Percentiles rank a stretch among this genome's conserved stretches.
Evolutionary conservation across 2,329 filamentous ascomycete species (phyloP).

Genomic region (Fusarium sp.): DNA sequence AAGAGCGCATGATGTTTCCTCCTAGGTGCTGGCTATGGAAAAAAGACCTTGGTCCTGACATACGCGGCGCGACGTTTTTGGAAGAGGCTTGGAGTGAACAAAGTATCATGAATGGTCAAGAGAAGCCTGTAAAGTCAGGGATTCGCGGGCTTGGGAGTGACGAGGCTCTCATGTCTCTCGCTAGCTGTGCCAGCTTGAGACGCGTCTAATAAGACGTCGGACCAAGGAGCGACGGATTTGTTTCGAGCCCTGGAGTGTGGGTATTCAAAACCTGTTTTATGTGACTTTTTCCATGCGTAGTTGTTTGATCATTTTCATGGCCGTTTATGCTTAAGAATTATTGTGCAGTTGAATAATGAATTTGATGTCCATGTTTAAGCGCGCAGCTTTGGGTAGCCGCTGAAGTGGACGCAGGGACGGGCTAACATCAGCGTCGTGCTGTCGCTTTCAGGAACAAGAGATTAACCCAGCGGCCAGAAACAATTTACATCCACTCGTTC

Average conservation of each 20-base stretch:
- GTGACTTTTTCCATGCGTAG: conserved; percentile 17
- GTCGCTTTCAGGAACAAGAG: conserved; percentile 11
- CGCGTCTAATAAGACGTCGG: conserved; percentile 30
- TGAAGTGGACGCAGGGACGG: conserved; percentile 8
- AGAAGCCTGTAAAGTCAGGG: conserved; percentile 2
- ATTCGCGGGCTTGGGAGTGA: conserved; percentile 3
- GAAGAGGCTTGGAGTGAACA: conserved; percentile 15
- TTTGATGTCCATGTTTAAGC: conserved; percentile 21
- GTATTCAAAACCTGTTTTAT: conserved; percentile 21
- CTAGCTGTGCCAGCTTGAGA: conserved; percentile 29
- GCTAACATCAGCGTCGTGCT: conserved; percentile 25
- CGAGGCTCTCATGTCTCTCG: conserved; percentile 35
- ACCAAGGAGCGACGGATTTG: conserved; percentile 21
- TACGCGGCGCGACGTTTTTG: conserved; percentile 20
- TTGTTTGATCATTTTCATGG: conserved; percentile 5
- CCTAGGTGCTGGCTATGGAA: background rate
- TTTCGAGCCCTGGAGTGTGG: conserved; percentile 35
- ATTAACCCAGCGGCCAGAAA: conserved; percentile 7
- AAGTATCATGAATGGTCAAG: conserved; percentile 4
- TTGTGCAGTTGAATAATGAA: conserved; percentile 11
- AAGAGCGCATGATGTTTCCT: conserved; percentile 1
- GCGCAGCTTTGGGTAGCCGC: conserved; percentile 14
- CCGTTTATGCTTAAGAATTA: conserved; percentile 21
- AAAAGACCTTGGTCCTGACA: conserved; percentile 12
- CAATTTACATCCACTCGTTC: conserved; percentile 13